Base-by-base conservation (phyloP, 495 filamentous ascomycete genomes). In the Aspergillus biplanus region DNA sequence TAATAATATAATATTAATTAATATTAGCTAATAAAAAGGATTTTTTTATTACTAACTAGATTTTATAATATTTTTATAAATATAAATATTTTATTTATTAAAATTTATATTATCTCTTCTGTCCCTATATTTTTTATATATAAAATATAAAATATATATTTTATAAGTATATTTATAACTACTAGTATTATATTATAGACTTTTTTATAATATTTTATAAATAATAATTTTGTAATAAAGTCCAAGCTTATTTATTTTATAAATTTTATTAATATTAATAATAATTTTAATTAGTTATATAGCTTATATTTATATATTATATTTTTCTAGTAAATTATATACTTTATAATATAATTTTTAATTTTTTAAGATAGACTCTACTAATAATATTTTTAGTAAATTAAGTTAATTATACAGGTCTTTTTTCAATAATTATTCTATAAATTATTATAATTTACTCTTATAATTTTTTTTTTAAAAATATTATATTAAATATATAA, bases 241-340 rank as follows among this genome's bases (percentile, higher is more conserved):
- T 16, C 4, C 18, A 56, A 16, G 18, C 16, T 56, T 56, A 56
- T 2, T 16, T 55, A 55, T 55, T 44, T 44, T 44, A 44, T 9
- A 44, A 44, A 44, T 15, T 44, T 15, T 44, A 3, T 44, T 44
- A 3, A 9, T 44, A 44, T 3, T 44, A 44, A 1, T 44, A 9
- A 9, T 44, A 44, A 44, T 9, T 15, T 15, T 44, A 44, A 1
- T 48, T n/a, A 16, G 2, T 27, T 27, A 27, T 27, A 27, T 27
- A 27, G 2, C 2, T 27, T 27, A 27, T 27, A 27, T 27, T 27
- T 27, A 2, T 27, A 27, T 27, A 27, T 27, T 27, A 27, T 27
- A 27, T 27, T 27, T 27, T 6, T 48, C 6, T 48, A 13, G 6
- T 13, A 48, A 48, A 48, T 48, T 48, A 13, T n/a, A 7, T 16